phyloP scores from a whole-genome alignment of 805 yeast species.

The Schizosaccharomyces japonicus region DNA sequence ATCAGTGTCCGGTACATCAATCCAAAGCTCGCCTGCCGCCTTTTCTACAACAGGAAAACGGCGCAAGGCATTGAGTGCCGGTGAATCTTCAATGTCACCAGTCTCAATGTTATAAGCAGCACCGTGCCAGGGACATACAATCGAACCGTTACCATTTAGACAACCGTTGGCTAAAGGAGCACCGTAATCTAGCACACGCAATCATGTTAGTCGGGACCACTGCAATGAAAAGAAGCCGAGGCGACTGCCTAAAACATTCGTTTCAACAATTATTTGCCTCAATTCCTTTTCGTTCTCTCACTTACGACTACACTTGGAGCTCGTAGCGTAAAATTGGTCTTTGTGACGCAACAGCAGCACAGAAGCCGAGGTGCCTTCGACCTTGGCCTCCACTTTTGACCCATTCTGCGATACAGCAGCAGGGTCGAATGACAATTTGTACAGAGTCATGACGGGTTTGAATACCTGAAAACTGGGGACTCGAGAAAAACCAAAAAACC shows the following conservation, averaged over 20 bases:
- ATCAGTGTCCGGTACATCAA: background rate
- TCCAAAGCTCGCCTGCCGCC: constrained; percentile 4
- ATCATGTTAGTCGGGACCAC: background rate
- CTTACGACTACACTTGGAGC: background rate
- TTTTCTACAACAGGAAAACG: constrained; percentile 2
- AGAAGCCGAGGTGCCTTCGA: background rate
- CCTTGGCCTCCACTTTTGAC: background rate
- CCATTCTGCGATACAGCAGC: background rate
- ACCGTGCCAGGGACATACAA: constrained; percentile 6
- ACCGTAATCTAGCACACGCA: constrained; percentile 6
- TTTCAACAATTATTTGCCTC: too few relatives aligned
- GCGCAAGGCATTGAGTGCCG: constrained; percentile 5
- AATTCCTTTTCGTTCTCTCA: too few relatives aligned
- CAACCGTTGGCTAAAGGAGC: constrained; percentile 7
- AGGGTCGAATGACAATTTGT: background rate
- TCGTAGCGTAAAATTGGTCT: background rate
- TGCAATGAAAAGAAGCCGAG: background rate
- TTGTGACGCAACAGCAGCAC: background rate
- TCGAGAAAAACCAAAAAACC: too few relatives aligned
- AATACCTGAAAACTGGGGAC: too few relatives aligned
- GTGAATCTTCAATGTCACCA: constrained; percentile 7
- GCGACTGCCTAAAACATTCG: background rate
- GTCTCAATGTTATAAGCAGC: constrained; percentile 5
- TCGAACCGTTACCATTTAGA: constrained; percentile 2
- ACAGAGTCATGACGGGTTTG: too few relatives aligned